Percentiles rank a stretch among this genome's conserved stretches.
Evolutionary conservation across 495 filamentous ascomycete genomes (phyloP).

Genomic region (Podospora anserina): DNA sequence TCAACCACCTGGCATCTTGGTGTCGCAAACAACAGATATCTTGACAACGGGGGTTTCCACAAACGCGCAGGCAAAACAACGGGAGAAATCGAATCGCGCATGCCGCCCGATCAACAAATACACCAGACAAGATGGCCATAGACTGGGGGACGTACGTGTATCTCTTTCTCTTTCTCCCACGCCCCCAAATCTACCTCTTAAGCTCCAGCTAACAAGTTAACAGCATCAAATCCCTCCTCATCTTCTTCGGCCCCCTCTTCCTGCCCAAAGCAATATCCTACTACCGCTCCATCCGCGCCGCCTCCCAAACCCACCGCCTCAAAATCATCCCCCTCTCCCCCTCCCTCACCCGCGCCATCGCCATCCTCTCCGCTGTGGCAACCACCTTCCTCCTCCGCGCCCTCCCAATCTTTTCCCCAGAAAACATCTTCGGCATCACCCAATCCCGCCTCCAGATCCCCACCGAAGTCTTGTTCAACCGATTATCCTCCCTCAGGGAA

Average conservation of each 20-base stretch:
- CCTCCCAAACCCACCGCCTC: slow-evolving; percentile 43
- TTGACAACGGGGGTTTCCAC: not conserved
- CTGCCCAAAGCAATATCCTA: slow-evolving; percentile 67
- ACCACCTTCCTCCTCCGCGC: slow-evolving; percentile 58
- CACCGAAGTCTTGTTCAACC: slow-evolving; percentile 78
- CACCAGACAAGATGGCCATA: slow-evolving; percentile 35
- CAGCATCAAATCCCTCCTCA: slow-evolving; percentile 72
- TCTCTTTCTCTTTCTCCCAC: not conserved
- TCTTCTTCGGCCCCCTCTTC: slow-evolving; percentile 84
- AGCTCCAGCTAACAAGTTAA: slow-evolving; percentile 8
- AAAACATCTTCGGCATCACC: slow-evolving; percentile 78
- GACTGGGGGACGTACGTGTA: slow-evolving; percentile 49
- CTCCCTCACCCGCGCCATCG: slow-evolving; percentile 47
- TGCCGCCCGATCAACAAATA: not conserved
- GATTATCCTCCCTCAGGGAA: slow-evolving; percentile 63
- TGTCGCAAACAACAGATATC: not conserved
- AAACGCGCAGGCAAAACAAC: not conserved
- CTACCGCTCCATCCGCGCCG: slow-evolving; percentile 61
- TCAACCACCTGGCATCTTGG: slow-evolving; percentile 24
- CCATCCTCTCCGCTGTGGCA: slow-evolving; percentile 56
- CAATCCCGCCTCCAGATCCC: slow-evolving; percentile 79
- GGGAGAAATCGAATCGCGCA: not conserved
- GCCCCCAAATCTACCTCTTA: not conserved
- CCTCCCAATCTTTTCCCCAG: slow-evolving; percentile 66
- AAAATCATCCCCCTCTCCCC: slow-evolving; percentile 62